These are phyloP conservation scores for Metschnikowia arizonensis DNA, from an alignment of 805 yeast species.

Conservation along the genomic window DNA sequence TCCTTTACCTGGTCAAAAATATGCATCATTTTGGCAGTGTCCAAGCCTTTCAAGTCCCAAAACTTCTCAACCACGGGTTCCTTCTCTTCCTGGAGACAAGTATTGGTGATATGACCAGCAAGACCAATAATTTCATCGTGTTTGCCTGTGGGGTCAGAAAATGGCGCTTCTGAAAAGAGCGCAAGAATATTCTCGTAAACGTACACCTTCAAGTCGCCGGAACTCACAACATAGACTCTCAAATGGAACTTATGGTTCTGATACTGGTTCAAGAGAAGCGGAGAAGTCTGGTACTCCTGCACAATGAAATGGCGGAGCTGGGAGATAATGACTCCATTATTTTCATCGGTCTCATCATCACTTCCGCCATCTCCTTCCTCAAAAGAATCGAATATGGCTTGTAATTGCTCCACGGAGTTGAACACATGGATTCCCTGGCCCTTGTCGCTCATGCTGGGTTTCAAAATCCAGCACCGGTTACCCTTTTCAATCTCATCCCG, in stretches of 20 bases:
- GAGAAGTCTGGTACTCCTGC: slow-evolving; percentile 71
- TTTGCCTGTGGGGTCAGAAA: slow-evolving; percentile 26
- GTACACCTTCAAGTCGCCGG: slow-evolving; percentile 69
- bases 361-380: slow-evolving; percentile 55
- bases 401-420: slow-evolving; percentile 72
- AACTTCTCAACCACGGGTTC: slow-evolving; percentile 60
- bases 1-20: slow-evolving; percentile 55
- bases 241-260: slow-evolving; percentile 80
- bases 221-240: slow-evolving; percentile 74
- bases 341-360: slow-evolving; percentile 48
- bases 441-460: slow-evolving; percentile 95
- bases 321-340: slow-evolving; percentile 72
- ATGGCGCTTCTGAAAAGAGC: slow-evolving; percentile 65
- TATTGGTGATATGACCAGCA: slow-evolving; percentile 85
- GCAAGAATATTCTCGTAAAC: slow-evolving; percentile 80
- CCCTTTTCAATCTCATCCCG: slow-evolving; percentile 67
- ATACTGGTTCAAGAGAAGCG: slow-evolving; percentile 61
- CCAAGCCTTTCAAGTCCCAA: slow-evolving; percentile 46
- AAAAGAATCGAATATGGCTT: slow-evolving; percentile 76
- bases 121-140: slow-evolving; percentile 40
- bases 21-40: slow-evolving; percentile 24
- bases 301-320: slow-evolving; percentile 88
- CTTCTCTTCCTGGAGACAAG: slow-evolving; percentile 72
- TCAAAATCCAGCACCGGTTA: slow-evolving; percentile 75
- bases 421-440: slow-evolving; percentile 94